Conservation (phyloP, 371 early-diverging fungal genomes). For the Blastocladiella emersonii region DNA sequence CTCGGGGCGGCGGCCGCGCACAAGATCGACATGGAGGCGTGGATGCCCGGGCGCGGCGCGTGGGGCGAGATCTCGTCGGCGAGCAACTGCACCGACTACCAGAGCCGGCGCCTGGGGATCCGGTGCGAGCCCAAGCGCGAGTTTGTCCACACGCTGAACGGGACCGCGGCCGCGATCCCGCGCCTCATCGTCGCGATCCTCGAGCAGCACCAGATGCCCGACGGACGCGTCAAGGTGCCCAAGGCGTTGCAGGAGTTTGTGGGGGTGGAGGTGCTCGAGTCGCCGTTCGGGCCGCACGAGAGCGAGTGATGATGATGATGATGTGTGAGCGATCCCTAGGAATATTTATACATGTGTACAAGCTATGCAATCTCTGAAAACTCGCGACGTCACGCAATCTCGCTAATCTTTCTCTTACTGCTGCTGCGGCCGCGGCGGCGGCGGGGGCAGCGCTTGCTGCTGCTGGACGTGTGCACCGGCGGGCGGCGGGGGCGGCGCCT, state of each 20-base stretch:
- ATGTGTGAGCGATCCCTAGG: no score
- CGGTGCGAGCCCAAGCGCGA: slow-evolving; percentile 21
- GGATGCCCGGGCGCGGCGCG: slow-evolving; percentile 73
- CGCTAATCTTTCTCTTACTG: no score
- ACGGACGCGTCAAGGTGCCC: slow-evolving; percentile 61
- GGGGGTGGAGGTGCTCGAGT: slow-evolving; percentile 3
- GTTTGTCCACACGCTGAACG: slow-evolving; percentile 85
- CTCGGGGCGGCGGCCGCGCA: slow-evolving; percentile 81
- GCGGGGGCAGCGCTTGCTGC: no score
- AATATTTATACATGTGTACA: no score
- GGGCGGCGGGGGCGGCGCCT: no score
- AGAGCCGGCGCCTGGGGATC: slow-evolving; percentile 56
- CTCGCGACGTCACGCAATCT: no score
- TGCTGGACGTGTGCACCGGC: no score
- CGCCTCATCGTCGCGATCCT: slow-evolving; percentile 73
- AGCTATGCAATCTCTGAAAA: no score
- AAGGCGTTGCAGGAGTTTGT: slow-evolving; percentile 55
- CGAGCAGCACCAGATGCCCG: slow-evolving; percentile 58
- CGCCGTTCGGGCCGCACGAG: no score
- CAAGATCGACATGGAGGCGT: slow-evolving; percentile 89
- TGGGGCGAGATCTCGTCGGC: slow-evolving; percentile 88
- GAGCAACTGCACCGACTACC: slow-evolving; percentile 82
- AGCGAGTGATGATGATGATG: no score
- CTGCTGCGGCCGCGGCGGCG: no score
- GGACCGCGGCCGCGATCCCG: slow-evolving; percentile 88